A percentile compares a stretch with the other conserved stretches of the same genome.
Conservation (phyloP, 495 filamentous ascomycete genomes). For the Daldinia vernicosa region DNA sequence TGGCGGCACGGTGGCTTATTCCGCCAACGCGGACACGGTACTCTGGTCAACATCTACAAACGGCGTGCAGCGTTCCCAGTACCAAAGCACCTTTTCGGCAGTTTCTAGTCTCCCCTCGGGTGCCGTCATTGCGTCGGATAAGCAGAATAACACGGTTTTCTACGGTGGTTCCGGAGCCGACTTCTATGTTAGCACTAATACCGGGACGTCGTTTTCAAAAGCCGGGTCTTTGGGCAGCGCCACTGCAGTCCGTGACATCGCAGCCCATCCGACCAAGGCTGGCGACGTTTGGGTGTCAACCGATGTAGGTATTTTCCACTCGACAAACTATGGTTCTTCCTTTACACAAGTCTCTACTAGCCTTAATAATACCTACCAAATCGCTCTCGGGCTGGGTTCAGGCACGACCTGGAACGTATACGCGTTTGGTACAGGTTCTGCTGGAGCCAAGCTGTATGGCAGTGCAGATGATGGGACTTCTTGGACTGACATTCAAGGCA, state of each 20-base stretch:
- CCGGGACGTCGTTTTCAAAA: constrained; percentile 54
- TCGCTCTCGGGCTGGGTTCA: constrained; percentile 55
- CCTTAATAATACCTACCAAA: constrained; percentile 54
- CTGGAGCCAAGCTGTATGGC: constrained; percentile 59
- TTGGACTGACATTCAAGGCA: constrained; percentile 64
- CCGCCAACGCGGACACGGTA: constrained; percentile 61
- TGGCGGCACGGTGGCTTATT: constrained; percentile 62
- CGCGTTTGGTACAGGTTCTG: constrained; percentile 58
- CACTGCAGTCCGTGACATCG: constrained; percentile 57
- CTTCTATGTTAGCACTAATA: constrained; percentile 60
- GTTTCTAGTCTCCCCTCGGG: constrained; percentile 55
- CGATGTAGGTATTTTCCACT: constrained; percentile 62
- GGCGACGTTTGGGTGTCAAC: constrained; percentile 65
- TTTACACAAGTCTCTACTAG: constrained; percentile 53
- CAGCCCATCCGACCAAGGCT: constrained; percentile 56
- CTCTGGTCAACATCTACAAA: constrained; percentile 56
- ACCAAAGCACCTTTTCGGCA: constrained; percentile 53
- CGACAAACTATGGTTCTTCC: constrained; percentile 57
- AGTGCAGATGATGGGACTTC: constrained; percentile 57
- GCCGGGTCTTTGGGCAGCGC: constrained; percentile 48
- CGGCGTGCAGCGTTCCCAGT: constrained; percentile 55
- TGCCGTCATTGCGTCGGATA: constrained; percentile 62
- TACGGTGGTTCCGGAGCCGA: constrained; percentile 57
- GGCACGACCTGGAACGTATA: constrained; percentile 57
- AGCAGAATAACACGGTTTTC: constrained; percentile 60